phyloP scores from a whole-genome alignment of 176 grass and related monocot genomes.

The Triticum monococcum region DNA sequence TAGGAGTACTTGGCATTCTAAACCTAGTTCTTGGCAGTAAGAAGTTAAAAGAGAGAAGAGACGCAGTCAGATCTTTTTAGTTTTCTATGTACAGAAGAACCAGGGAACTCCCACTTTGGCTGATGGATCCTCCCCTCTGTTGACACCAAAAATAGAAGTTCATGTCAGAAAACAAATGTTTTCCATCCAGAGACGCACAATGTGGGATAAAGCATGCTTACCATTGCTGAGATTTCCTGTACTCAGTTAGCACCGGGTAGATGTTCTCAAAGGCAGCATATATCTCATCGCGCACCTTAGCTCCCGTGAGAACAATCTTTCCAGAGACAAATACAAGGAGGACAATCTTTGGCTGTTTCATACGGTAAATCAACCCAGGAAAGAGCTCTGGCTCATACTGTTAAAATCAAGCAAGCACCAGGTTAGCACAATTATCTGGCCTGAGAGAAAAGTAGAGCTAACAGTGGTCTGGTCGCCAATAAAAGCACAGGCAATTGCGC shows the following conservation, averaged over 20 bases:
- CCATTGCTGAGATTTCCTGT: slow-evolving; percentile 50
- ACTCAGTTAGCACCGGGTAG: slow-evolving; percentile 61
- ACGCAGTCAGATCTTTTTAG: not conserved
- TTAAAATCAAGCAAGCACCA: not conserved
- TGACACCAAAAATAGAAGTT: not conserved
- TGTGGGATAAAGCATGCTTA: not conserved
- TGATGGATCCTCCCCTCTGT: slow-evolving; percentile 4
- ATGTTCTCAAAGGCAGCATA: slow-evolving; percentile 72
- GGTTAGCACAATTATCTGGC: not conserved
- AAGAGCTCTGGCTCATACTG: slow-evolving; percentile 78
- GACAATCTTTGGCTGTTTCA: slow-evolving; percentile 67
- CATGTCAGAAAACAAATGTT: not conserved
- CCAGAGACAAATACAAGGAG: slow-evolving; percentile 78
- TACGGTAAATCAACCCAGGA: slow-evolving; percentile 72
- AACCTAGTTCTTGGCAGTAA: not conserved
- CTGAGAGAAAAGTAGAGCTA: not conserved
- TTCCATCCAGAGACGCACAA: not conserved
- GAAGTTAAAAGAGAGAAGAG: not conserved
- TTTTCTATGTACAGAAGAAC: slow-evolving; percentile 14
- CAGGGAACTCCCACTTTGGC: not conserved
- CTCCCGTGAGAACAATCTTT: slow-evolving; percentile 67
- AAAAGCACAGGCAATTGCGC: not conserved
- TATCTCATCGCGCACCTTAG: slow-evolving; percentile 53
- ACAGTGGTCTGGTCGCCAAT: not conserved
- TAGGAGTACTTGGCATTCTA: not conserved